Evolutionary conservation across 257 asterid genomes (phyloP).

Genomic region (Osmanthus fragrans): DNA sequence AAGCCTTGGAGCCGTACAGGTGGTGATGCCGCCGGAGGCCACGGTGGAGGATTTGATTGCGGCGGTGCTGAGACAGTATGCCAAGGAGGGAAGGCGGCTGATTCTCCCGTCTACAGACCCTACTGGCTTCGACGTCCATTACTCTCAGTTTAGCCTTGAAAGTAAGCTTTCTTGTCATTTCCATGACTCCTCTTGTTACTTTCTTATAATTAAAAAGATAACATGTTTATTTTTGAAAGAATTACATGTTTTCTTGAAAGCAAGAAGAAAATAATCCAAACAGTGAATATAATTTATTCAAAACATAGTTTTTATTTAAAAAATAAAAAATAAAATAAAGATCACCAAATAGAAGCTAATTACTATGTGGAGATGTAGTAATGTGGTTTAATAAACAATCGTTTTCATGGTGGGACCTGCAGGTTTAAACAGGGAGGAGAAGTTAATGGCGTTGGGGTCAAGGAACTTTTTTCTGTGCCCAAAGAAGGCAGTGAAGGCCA

Average conservation of each 20-base stretch:
- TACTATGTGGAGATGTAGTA: no score
- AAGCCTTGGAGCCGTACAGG: conserved; percentile 76
- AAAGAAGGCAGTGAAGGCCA: conserved; percentile 6
- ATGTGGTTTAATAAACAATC: no score
- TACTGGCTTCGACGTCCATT: conserved; percentile 68
- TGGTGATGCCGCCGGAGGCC: conserved; percentile 65
- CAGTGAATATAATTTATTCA: no score
- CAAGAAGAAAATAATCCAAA: no score
- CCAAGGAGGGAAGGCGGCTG: conserved; percentile 72
- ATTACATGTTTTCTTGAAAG: no score
- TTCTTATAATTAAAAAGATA: no score
- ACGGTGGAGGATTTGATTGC: conserved; percentile 71
- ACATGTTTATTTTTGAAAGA: no score
- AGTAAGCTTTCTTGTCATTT: conserved; percentile 39
- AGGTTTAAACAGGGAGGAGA: conserved; percentile 74
- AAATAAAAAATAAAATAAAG: no score
- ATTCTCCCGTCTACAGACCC: conserved; percentile 36
- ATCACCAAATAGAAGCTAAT: no score
- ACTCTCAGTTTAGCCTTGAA: conserved; percentile 88
- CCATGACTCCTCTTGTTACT: no score
- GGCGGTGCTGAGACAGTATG: conserved; percentile 66
- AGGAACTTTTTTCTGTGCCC: conserved; percentile 78
- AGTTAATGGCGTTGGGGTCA: conserved; percentile 64
- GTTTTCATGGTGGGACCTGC: background rate
- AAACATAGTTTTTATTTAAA: no score